These are phyloP conservation scores for Suillus bovinus DNA, from an alignment of 768 basidiomycete genomes.

Conservation along the genomic window DNA sequence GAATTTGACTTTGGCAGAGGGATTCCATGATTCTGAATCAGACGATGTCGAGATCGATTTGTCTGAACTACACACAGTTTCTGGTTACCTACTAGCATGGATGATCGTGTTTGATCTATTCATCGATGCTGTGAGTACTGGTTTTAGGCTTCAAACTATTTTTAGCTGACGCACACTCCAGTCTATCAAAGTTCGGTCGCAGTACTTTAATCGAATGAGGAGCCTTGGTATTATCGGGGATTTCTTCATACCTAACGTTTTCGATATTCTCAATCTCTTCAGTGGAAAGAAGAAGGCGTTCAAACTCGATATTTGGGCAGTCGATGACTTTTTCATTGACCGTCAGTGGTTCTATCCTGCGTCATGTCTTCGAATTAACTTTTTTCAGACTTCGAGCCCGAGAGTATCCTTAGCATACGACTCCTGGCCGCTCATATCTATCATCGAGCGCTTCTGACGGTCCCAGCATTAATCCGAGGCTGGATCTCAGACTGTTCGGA, in stretches of 20 bases:
- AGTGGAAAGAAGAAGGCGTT: slow-evolving; percentile 64
- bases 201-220: slow-evolving; percentile 85
- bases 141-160: too few species aligned
- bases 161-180: slow-evolving; percentile 32
- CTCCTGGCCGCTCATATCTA: slow-evolving; percentile 86
- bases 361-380: slow-evolving; percentile 7
- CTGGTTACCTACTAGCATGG: slow-evolving; percentile 82
- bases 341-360: slow-evolving; percentile 42
- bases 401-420: slow-evolving; percentile 49
- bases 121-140: slow-evolving; percentile 67
- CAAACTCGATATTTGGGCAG: slow-evolving; percentile 82
- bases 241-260: slow-evolving; percentile 70
- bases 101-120: slow-evolving; percentile 89
- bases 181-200: slow-evolving; percentile 85
- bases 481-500: slow-evolving; percentile 92
- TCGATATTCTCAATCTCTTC: slow-evolving; percentile 68
- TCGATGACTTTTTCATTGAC: slow-evolving; percentile 81
- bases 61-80: slow-evolving; percentile 38
- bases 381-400: slow-evolving; percentile 56
- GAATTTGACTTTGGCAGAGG: slow-evolving; percentile 41
- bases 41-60: slow-evolving; percentile 31
- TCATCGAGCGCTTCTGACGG: slow-evolving; percentile 79
- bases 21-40: slow-evolving; percentile 37
- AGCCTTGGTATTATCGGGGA: slow-evolving; percentile 61
- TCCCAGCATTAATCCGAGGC: slow-evolving; percentile 81